These are phyloP conservation scores for Penicillium olsonii DNA, from an alignment of 2,329 filamentous ascomycete genomes.

Conservation along the genomic window DNA sequence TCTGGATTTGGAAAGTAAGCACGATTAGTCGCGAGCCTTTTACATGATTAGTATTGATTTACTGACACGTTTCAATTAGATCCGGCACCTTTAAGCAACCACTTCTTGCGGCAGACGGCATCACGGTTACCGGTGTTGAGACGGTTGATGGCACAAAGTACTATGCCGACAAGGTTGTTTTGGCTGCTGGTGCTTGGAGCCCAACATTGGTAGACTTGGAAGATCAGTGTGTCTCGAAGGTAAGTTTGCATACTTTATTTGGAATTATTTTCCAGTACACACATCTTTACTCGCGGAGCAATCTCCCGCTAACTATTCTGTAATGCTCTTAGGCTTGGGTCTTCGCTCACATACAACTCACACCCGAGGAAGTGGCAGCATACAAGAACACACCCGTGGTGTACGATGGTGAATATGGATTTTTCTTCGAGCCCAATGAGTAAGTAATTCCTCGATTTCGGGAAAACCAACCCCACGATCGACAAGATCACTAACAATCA, in stretches of 20 bases:
- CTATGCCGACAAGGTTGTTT: constrained; percentile 46
- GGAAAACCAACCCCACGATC: background rate
- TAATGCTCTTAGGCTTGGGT: constrained; percentile 43
- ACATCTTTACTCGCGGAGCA: too few species aligned
- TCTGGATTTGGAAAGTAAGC: constrained; percentile 44
- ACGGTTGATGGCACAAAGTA: constrained; percentile 46
- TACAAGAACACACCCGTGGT: constrained; percentile 48
- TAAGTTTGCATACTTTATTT: constrained; percentile 14
- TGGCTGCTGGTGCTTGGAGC: constrained; percentile 38
- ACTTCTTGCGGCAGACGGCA: constrained; percentile 38
- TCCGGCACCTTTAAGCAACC: constrained; percentile 50
- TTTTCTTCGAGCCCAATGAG: constrained; percentile 52
- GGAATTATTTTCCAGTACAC: background rate
- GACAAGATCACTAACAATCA: background rate
- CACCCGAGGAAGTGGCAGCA: constrained; percentile 41
- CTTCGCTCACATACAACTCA: constrained; percentile 48
- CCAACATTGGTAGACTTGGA: constrained; percentile 27
- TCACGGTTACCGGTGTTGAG: constrained; percentile 45
- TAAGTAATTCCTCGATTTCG: background rate
- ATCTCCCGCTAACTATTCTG: too few species aligned
- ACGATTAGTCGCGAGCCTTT: background rate
- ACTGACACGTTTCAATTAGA: constrained; percentile 15
- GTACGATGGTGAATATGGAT: constrained; percentile 50
- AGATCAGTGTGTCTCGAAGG: constrained; percentile 47
- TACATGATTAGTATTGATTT: background rate